Base-by-base conservation (phyloP, 371 early-diverging fungal species). In the Mucor plumbeus region DNA sequence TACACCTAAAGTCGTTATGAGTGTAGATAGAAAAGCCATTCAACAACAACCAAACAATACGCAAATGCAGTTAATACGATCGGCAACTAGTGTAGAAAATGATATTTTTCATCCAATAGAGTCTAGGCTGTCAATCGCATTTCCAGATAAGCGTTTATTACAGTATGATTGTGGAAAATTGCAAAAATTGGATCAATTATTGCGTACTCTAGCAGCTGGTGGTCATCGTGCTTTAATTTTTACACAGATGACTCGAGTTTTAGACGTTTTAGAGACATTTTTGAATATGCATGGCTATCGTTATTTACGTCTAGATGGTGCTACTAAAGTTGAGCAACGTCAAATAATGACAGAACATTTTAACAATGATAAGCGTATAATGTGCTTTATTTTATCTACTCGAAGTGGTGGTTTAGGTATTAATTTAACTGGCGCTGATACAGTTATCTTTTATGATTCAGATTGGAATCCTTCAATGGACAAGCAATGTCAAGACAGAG, bases 171-270 rank as follows among this genome's bases (percentile, higher is more conserved):
- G 95, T 68, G 95, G 95, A 41, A 95, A 95, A 67, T 81, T 95
- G 44, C 95, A 95, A 65, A 89, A 87, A 38, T 76, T 98, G 36
- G 97, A 92, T 71, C 86, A 76, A 63, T 76, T 97, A 26, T 73
- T 99, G 41, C 83, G 86, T 7, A 80, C 87, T n/a, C 76, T 97
- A 47, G 89, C 91, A 41, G 84, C 82, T 4, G 88, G 87, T 54
- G 87, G 95, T 4, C 96, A 95, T 70, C 91, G 96, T 40, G 95
- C 93, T 0, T 77, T 99, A 66, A 91, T 99, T 61, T 99, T 99
- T 70, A 98, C 98, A 60, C 99, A 99, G 79, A 99, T 99, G 99
- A 99, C 99, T 8, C 87, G 90, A 43, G 92, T 99, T 43, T 85
- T 99, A 83, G 95, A 97, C 74, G 92, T 99, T 35, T 85, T 99